Conservation (phyloP, 23 red algal species). For the Agarophyton chilense region DNA sequence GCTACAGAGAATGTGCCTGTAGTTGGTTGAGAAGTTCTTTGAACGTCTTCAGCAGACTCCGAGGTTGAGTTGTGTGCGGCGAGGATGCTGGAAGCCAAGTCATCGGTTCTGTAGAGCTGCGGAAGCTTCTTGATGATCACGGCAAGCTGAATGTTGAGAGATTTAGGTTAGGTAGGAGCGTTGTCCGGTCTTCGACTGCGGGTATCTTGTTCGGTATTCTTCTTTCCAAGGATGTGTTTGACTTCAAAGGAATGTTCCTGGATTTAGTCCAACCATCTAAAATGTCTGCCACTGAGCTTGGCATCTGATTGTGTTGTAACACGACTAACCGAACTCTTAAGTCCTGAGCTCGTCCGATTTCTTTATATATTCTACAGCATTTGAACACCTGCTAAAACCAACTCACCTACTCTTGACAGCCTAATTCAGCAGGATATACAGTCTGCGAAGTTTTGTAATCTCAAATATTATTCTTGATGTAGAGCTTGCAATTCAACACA, state of each 20-base stretch:
- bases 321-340: too few species aligned
- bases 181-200: not conserved
- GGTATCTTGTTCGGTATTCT: not conserved
- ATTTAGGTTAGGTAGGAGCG: not conserved
- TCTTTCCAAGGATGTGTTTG: slow-evolving; percentile 1
- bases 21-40: not conserved
- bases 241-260: slow-evolving; percentile 29
- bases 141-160: not conserved
- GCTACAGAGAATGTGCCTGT: not conserved
- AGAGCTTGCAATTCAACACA: too few species aligned
- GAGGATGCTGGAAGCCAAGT: not conserved
- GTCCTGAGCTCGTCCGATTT: too few species aligned
- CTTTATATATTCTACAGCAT: too few species aligned
- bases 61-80: too few species aligned
- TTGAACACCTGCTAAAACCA: too few species aligned
- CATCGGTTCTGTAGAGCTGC: not conserved
- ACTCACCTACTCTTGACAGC: too few species aligned
- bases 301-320: too few species aligned
- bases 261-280: slow-evolving; percentile 44
- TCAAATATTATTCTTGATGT: too few species aligned
- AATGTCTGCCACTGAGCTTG: slow-evolving; percentile 21
- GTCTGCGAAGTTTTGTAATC: too few species aligned
- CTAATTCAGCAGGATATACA: too few species aligned
- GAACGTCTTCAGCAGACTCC: too few species aligned
- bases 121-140: not conserved